phyloP scores from a whole-genome alignment of 2,329 filamentous ascomycete species.

The Emergomyces orientalis region DNA sequence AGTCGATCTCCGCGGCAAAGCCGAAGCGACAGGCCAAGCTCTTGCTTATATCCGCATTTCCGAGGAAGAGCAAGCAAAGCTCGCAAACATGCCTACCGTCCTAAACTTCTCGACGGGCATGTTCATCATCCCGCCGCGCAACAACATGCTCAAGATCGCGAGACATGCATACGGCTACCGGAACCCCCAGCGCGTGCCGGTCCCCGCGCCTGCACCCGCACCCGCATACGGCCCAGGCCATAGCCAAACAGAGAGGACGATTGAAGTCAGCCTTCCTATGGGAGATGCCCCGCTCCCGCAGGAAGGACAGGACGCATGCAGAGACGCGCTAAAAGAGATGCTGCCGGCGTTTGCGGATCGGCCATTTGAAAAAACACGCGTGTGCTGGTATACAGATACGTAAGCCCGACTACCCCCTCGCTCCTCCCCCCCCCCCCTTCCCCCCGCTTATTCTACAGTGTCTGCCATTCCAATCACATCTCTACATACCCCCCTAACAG shows the following conservation, averaged over 20 bases:
- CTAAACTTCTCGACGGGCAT: slow-evolving; percentile 42
- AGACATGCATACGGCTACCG: slow-evolving; percentile 60
- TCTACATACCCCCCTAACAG: no score
- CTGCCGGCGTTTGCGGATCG: slow-evolving; percentile 52
- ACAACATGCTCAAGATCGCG: slow-evolving; percentile 57
- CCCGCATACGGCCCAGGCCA: background rate
- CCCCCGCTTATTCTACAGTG: background rate
- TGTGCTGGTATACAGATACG: slow-evolving; percentile 73
- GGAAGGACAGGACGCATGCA: slow-evolving; percentile 54
- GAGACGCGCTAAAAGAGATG: slow-evolving; percentile 51
- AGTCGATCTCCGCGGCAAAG: slow-evolving; percentile 66
- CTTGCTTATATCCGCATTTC: slow-evolving; percentile 70
- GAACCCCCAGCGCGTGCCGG: slow-evolving; percentile 31
- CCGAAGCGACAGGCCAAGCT: slow-evolving; percentile 71
- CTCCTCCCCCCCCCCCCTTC: background rate
- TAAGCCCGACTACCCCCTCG: slow-evolving; percentile 19
- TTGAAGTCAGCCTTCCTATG: slow-evolving; percentile 32
- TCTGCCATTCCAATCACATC: background rate
- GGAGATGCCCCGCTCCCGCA: slow-evolving; percentile 31
- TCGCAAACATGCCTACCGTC: slow-evolving; percentile 58
- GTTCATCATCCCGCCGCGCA: slow-evolving; percentile 47
- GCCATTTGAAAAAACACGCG: slow-evolving; percentile 51
- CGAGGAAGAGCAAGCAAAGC: slow-evolving; percentile 55
- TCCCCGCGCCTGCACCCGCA: slow-evolving; percentile 16
- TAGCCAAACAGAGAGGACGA: background rate